Percentiles rank a stretch among this genome's conserved stretches.
phyloP scores from a whole-genome alignment of 768 basidiomycete species.

The Suillus lakei region DNA sequence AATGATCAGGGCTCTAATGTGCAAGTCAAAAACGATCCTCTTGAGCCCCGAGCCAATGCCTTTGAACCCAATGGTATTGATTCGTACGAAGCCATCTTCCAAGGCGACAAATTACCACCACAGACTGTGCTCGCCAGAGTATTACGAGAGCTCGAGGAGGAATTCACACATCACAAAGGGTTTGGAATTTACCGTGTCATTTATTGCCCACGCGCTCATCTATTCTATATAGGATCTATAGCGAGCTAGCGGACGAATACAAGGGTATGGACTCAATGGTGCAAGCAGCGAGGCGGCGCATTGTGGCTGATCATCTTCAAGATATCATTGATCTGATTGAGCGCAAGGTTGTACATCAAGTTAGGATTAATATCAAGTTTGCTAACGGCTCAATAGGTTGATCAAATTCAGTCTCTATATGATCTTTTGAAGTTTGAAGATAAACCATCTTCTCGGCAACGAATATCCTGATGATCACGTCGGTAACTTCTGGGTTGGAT shows the following conservation, averaged over 20 bases:
- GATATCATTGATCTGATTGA: slow-evolving; percentile 94
- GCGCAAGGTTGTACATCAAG: slow-evolving; percentile 66
- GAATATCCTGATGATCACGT: background rate
- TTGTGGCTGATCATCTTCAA: slow-evolving; percentile 85
- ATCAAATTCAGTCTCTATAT: slow-evolving; percentile 92
- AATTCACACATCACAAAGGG: slow-evolving; percentile 95
- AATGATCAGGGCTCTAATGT: slow-evolving; percentile 46
- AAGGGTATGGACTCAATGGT: slow-evolving; percentile 85
- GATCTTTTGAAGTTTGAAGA: slow-evolving; percentile 81
- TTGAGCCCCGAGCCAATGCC: background rate
- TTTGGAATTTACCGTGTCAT: slow-evolving; percentile 41
- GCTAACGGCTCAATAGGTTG: slow-evolving; percentile 58
- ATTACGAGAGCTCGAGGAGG: slow-evolving; percentile 88
- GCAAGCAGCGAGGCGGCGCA: slow-evolving; percentile 78
- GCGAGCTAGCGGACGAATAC: slow-evolving; percentile 92
- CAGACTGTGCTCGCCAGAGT: slow-evolving; percentile 88
- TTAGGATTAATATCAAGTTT: slow-evolving; percentile 9
- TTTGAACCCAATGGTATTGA: slow-evolving; percentile 2
- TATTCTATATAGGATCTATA: slow-evolving; percentile 70
- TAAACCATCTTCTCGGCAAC: slow-evolving; percentile 42
- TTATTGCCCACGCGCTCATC: slow-evolving; percentile 14
- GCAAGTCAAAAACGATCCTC: slow-evolving; percentile 48
- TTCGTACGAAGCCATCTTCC: slow-evolving; percentile 11
- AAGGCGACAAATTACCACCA: slow-evolving; percentile 56
- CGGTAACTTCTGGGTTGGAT: background rate